These are phyloP conservation scores for Starmerella powellii DNA, from an alignment of 805 yeast genomes.

Conservation along the genomic window DNA sequence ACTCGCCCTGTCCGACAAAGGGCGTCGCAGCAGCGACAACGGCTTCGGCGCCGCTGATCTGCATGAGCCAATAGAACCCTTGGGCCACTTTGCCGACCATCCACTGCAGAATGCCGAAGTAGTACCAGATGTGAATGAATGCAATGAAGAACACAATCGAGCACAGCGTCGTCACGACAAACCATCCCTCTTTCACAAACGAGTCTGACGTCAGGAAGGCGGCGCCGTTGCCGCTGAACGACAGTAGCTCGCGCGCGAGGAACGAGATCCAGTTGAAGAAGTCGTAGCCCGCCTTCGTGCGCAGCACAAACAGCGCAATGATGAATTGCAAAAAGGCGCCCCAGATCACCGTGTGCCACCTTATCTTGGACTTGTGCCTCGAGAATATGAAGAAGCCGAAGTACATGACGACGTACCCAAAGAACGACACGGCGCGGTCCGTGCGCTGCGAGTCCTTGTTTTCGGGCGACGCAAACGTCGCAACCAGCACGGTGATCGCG, in stretches of 20 bases:
- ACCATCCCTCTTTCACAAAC: constrained; percentile 35
- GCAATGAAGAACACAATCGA: constrained; percentile 54
- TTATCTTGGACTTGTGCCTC: constrained; percentile 34
- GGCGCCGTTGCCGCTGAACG: constrained; percentile 48
- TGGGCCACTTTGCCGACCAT: constrained; percentile 42
- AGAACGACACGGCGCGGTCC: constrained; percentile 48
- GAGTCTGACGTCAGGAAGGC: constrained; percentile 41
- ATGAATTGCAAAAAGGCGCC: constrained; percentile 51
- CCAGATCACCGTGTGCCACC: constrained; percentile 49
- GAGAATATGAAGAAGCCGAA: constrained; percentile 37
- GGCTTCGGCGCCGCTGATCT: constrained; percentile 52
- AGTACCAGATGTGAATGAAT: constrained; percentile 47
- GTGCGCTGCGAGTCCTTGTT: constrained; percentile 37
- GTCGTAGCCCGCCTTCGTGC: constrained; percentile 50
- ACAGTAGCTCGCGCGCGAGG: constrained; percentile 44
- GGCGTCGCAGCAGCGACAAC: constrained; percentile 58
- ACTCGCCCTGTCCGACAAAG: constrained; percentile 54
- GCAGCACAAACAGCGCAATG: constrained; percentile 47
- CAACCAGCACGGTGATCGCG: constrained; percentile 39
- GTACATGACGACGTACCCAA: constrained; percentile 42
- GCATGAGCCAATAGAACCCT: constrained; percentile 49
- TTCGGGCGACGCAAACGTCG: constrained; percentile 40
- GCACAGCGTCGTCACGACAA: constrained; percentile 50
- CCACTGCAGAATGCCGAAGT: constrained; percentile 52
- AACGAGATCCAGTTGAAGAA: constrained; percentile 48